Percentiles rank a stretch among this genome's conserved stretches.
These are phyloP conservation scores for Fusarium caatingaense DNA, from an alignment of 2,329 filamentous ascomycete species.

Conservation along the genomic window DNA sequence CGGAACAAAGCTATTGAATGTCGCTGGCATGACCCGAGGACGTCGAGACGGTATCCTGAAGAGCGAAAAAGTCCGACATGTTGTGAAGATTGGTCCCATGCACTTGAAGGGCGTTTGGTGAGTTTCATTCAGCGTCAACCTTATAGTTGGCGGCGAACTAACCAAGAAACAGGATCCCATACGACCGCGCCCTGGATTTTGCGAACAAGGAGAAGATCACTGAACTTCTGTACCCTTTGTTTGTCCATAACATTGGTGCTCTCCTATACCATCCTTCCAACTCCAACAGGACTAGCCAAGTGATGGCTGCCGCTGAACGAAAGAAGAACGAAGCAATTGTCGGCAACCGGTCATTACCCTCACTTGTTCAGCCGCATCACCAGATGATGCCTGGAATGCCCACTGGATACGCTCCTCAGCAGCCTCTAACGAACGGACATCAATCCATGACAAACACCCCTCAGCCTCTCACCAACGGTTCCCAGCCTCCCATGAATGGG, in stretches of 20 bases:
- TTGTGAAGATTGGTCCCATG: constrained; percentile 99
- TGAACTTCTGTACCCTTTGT: constrained; percentile 91
- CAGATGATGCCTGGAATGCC: constrained; percentile 29
- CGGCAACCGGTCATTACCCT: constrained; percentile 68
- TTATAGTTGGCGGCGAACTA: constrained; percentile 33
- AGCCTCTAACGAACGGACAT: constrained; percentile 18
- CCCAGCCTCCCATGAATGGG: constrained; percentile 34
- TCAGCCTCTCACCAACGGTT: constrained; percentile 19
- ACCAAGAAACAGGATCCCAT: constrained; percentile 81
- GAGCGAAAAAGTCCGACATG: constrained; percentile 95
- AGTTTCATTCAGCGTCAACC: constrained; percentile 51
- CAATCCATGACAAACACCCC: constrained; percentile 22
- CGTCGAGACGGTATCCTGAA: constrained; percentile 96
- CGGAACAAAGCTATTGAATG: constrained; percentile 95
- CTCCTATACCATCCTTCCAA: constrained; percentile 95
- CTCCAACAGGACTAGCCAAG: constrained; percentile 81
- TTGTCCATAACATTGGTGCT: constrained; percentile 96
- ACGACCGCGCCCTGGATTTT: constrained; percentile 96
- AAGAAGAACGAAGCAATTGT: constrained; percentile 78
- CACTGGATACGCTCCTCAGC: constrained; percentile 20
- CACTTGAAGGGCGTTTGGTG: constrained; percentile 98
- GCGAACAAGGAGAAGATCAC: constrained; percentile 99
- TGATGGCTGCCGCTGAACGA: constrained; percentile 86
- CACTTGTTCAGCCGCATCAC: constrained; percentile 70
- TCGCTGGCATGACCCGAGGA: constrained; percentile 97